A percentile compares a stretch with the other conserved stretches of the same genome.
phyloP scores from a whole-genome alignment of 176 grass and related monocot species.

The Ensete ventricosum region DNA sequence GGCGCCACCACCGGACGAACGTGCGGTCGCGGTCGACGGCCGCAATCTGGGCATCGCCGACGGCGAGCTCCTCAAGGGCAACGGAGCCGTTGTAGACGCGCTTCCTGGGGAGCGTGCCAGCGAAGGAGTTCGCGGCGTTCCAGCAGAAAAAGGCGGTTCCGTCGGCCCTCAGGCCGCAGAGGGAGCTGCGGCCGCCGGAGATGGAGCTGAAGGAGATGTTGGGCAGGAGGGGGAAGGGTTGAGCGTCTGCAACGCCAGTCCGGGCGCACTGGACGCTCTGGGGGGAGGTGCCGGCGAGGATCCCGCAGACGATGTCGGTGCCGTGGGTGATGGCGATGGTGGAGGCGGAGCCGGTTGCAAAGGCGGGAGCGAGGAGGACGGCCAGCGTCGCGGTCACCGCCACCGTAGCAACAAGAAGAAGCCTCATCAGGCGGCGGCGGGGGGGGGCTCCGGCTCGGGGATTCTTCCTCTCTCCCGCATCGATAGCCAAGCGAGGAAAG shows the following conservation, averaged over 20 bases:
- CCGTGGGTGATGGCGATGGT: constrained; percentile 52
- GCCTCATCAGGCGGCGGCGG: neutral
- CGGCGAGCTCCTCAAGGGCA: constrained; percentile 23
- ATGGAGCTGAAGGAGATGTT: constrained; percentile 38
- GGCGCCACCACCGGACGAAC: constrained; percentile 54
- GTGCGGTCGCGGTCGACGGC: constrained; percentile 26
- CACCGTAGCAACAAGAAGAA: neutral
- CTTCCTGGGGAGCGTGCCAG: neutral
- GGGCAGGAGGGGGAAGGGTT: constrained; percentile 12
- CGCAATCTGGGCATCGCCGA: constrained; percentile 53
- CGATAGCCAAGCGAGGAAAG: neutral
- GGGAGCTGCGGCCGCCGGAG: constrained; percentile 35
- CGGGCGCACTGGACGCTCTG: constrained; percentile 24
- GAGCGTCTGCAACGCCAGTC: neutral
- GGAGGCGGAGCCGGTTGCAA: constrained; percentile 22
- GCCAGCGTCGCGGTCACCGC: neutral
- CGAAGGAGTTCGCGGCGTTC: constrained; percentile 9
- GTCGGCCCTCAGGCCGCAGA: constrained; percentile 36
- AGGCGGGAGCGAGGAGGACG: constrained; percentile 3
- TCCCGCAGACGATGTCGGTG: constrained; percentile 39
- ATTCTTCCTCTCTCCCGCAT: neutral
- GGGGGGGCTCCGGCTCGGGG: neutral
- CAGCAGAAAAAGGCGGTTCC: constrained; percentile 65
- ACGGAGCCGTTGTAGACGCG: constrained; percentile 40
- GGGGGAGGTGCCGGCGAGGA: constrained; percentile 9